Conservation (phyloP, 495 filamentous ascomycete genomes). For the Aspergillus homomorphus region DNA sequence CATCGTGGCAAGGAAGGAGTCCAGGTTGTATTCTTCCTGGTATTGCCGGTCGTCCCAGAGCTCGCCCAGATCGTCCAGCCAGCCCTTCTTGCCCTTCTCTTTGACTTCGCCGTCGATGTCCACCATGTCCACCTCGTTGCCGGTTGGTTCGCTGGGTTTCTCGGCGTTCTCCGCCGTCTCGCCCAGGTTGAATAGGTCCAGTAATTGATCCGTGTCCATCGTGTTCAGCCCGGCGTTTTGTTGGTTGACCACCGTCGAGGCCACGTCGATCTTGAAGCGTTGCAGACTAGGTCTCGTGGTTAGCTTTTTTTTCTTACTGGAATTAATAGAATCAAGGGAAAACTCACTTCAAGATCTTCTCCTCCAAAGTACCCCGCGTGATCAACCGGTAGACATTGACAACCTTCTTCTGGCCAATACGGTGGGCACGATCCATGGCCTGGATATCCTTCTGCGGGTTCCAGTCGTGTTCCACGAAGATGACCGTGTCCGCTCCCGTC, state of each 20-base stretch:
- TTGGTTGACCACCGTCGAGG: slow-evolving; percentile 96
- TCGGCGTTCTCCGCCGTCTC: slow-evolving; percentile 70
- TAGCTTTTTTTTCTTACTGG: slow-evolving; percentile 14
- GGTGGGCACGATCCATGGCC: slow-evolving; percentile 97
- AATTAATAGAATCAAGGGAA: neutral
- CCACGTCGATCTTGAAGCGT: slow-evolving; percentile 99
- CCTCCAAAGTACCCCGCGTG: slow-evolving; percentile 91
- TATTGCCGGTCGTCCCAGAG: slow-evolving; percentile 96
- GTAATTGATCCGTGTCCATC: slow-evolving; percentile 97
- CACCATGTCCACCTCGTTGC: slow-evolving; percentile 87
- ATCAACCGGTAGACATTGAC: slow-evolving; percentile 99
- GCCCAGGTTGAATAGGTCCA: slow-evolving; percentile 92
- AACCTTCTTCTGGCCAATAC: slow-evolving; percentile 98
- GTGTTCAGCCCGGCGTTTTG: slow-evolving; percentile 92
- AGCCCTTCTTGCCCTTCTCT: slow-evolving; percentile 94
- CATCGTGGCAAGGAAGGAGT: slow-evolving; percentile 89
- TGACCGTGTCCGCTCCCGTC: slow-evolving; percentile 96
- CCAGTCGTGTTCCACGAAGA: slow-evolving; percentile 99
- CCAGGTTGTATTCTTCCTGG: slow-evolving; percentile 93
- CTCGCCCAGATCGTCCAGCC: slow-evolving; percentile 90
- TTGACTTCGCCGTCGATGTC: slow-evolving; percentile 88
- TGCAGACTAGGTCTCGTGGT: slow-evolving; percentile 62
- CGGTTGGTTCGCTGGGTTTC: slow-evolving; percentile 49
- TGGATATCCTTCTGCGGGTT: slow-evolving; percentile 98
- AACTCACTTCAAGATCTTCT: slow-evolving; percentile 90